Base-by-base conservation (phyloP, 495 filamentous ascomycete species). In the Pyrenula aspistea region DNA sequence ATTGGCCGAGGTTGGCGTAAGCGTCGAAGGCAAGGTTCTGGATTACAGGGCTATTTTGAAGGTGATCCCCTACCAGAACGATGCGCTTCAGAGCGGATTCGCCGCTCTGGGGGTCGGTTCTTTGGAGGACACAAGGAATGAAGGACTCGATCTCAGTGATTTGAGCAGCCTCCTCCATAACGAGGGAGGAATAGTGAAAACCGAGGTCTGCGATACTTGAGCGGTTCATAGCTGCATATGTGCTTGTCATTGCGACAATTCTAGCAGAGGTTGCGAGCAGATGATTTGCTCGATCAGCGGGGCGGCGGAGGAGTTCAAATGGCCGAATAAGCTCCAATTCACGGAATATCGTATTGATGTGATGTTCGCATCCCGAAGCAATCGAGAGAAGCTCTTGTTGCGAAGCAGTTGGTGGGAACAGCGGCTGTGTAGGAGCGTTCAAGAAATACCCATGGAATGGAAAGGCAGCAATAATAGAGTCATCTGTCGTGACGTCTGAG, bases 141-240 rank as follows among this genome's bases (percentile, higher is more conserved):
- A 99, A 96, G 63, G 88, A 95, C 65, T 97, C 94, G 49, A 96
- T 87, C 66, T 99, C 93, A 10, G 94, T 97, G 65, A 97, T 94
- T 62, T 99, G 93, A 21, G 93, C 93, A 1, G 93, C 91, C 73
- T 99, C 93, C 78, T 99, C 93, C 92, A 99, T 95, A 53, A 99
- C 77, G 12, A 99, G 87, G 61, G 96, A 97, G 70, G 97, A 91
- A 62, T 97, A 99, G 60, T 90, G 87, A 76, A 99, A 97, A 3
- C 93, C 94, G 50, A 96, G 77, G 20, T 81, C 77, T 0, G 89
- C 85, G 62, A 99, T 99, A 63, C 97, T 93, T 59, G 88, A 83
- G 53, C 91, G 78, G 57, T 91, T 85, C 85, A 98, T 99, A n/a
- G 93, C 93, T 11, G 93, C 94, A 71, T 99, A 93, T 1, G 93